Percentiles rank a stretch among this genome's conserved stretches.
Evolutionary conservation across 2,329 filamentous ascomycete genomes (phyloP).

Genomic region (Cyanodermella asteris): DNA sequence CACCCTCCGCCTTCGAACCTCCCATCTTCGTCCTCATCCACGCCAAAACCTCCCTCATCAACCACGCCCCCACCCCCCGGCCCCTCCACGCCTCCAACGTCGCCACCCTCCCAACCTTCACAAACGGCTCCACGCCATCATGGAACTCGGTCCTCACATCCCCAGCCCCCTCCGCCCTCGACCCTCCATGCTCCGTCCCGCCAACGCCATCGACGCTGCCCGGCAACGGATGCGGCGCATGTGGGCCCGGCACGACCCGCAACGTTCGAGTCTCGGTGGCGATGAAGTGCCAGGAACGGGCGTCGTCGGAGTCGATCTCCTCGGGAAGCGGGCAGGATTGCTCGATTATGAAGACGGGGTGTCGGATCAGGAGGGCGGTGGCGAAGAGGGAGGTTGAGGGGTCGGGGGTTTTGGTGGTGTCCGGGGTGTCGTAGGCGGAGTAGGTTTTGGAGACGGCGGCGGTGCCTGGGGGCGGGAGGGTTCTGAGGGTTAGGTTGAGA

Average conservation of each 20-base stretch:
- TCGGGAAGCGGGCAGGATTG: constrained; percentile 37
- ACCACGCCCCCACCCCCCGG: constrained; percentile 37
- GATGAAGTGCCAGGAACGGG: constrained; percentile 68
- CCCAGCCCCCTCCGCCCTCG: background rate
- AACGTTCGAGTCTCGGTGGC: constrained; percentile 45
- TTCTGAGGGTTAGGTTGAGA: background rate
- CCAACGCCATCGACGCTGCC: constrained; percentile 7
- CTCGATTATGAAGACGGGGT: constrained; percentile 38
- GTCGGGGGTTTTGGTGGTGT: constrained; percentile 8
- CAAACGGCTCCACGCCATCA: constrained; percentile 46
- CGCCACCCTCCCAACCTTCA: constrained; percentile 63
- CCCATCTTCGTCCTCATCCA: constrained; percentile 44
- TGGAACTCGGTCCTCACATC: constrained; percentile 14
- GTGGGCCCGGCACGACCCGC: constrained; percentile 62
- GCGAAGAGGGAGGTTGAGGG: constrained; percentile 25
- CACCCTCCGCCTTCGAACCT: constrained; percentile 17
- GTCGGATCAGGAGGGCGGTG: constrained; percentile 41
- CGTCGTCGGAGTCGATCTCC: constrained; percentile 66
- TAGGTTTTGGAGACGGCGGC: constrained; percentile 6
- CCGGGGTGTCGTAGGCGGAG: constrained; percentile 10
- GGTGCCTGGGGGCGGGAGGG: background rate
- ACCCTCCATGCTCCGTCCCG: constrained; percentile 8
- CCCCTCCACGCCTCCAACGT: constrained; percentile 45
- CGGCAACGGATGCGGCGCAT: constrained; percentile 31
- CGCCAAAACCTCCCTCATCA: constrained; percentile 45